Percentiles rank a stretch among this genome's conserved stretches.
Conservation (phyloP, 108 stramenopile genomes). For the Nitzschia putrida region DNA sequence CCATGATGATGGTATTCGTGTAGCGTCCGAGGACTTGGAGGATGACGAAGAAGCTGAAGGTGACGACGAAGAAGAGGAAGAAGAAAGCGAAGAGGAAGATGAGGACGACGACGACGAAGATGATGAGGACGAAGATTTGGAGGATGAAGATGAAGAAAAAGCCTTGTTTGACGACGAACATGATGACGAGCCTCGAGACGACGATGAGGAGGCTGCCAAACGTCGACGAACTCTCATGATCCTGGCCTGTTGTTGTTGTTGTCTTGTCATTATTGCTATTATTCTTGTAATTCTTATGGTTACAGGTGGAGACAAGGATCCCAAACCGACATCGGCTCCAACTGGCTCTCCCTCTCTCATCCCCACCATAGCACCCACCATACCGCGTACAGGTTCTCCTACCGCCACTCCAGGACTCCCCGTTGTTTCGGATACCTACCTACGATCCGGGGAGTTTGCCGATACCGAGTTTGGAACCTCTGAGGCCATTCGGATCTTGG, state of each 20-base stretch:
- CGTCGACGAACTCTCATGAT: not conserved
- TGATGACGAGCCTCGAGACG: not conserved
- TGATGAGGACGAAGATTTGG: not conserved
- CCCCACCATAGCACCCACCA: not conserved
- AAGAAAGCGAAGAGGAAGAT: slow-evolving; percentile 8
- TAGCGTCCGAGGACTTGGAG: not conserved
- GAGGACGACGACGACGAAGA: not conserved
- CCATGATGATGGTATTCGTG: not conserved
- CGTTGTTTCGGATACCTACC: not conserved
- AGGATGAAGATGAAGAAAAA: not conserved
- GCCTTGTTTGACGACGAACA: slow-evolving; percentile 2
- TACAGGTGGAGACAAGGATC: not conserved
- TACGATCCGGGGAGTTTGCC: not conserved
- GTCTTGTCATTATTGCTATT: not conserved
- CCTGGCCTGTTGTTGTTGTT: not conserved
- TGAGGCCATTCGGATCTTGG: not conserved
- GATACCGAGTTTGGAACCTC: not conserved
- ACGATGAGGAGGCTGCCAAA: not conserved
- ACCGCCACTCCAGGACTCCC: not conserved
- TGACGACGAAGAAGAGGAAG: slow-evolving; percentile 7
- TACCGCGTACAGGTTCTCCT: not conserved
- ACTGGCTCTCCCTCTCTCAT: not conserved
- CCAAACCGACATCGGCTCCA: not conserved
- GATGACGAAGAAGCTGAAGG: not conserved
- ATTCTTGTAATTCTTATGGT: not conserved